Conservation (phyloP, 768 basidiomycete species). For the Leccinellum albellum region DNA sequence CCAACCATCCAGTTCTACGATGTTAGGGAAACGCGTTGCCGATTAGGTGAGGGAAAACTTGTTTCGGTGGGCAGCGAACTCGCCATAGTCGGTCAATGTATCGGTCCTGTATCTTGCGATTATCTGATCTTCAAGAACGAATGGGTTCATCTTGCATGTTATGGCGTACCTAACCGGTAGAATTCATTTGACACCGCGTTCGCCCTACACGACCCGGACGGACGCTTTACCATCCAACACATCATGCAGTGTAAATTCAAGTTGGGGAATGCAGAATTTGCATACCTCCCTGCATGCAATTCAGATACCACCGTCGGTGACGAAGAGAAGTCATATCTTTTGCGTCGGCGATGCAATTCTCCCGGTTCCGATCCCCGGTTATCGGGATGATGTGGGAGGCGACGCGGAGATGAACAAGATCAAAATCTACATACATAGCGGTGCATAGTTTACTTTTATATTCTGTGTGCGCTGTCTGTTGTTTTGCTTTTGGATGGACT, state of each 20-base stretch:
- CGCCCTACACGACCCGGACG: not conserved
- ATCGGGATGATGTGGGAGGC: not conserved
- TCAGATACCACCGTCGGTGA: not conserved
- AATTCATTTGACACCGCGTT: not conserved
- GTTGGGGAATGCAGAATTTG: not conserved
- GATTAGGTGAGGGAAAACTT: not conserved
- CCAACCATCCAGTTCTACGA: not conserved
- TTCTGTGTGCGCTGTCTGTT: not conserved
- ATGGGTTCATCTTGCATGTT: too few relatives aligned
- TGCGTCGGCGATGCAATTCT: not conserved
- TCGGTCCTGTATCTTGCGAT: not conserved
- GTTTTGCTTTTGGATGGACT: too few relatives aligned
- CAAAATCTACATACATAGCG: not conserved
- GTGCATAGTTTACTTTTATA: not conserved
- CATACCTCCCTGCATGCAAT: not conserved
- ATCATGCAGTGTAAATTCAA: not conserved
- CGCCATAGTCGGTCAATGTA: not conserved
- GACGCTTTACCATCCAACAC: not conserved
- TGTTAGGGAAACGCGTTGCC: not conserved
- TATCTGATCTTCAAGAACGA: too few relatives aligned
- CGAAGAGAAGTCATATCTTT: not conserved
- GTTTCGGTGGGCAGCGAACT: not conserved
- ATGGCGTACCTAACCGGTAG: too few relatives aligned
- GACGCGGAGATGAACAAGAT: not conserved
- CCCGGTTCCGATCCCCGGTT: not conserved